Base-by-base conservation (phyloP, 192 early-diverging fungal genomes). In the Dispira simplex region DNA sequence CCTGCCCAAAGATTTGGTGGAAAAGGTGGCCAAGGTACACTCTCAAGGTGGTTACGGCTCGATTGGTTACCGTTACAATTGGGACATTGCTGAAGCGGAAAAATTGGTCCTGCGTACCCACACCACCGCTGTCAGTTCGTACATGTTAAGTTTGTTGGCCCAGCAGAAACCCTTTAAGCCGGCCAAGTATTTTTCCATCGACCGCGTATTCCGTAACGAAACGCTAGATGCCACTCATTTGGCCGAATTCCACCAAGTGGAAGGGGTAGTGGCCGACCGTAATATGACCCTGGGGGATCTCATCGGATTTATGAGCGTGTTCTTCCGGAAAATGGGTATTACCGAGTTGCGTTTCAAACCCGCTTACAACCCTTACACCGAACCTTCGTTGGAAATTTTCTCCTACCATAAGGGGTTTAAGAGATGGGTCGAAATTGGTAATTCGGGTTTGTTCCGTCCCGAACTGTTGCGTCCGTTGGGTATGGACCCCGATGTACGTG, bases 291-390 rank as follows among this genome's bases (percentile, higher is more conserved):
- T 99, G 39, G 97, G 93, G 44, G 91, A 95, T 73, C 74, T 99
- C 69, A 98, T 99, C 75, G 93, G 93, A 63, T 88, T 93, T 67
- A 81, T 99, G 81, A 83, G 97, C 77, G 73, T 85, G 63, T 99
- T 99, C 82, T 99, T 94, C 78, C 77, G 88, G 66, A 99, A 97
- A 82, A 91, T 99, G 82, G 97, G 94, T 71, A 79, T 89, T 64
- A 75, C 80, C 45, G 90, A 89, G 67, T 84, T 99, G 58, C 87
- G 92, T 63, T 99, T 98, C 87, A 99, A 99, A 84, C 97, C 97
- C 57, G 91, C 97, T 5, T 99, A 94, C 79, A 99, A 99, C 75
- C 97, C 97, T 55, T 99, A 99, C 83, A 99, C 97, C 47, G 97
- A 99, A 74, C 97, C 97, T 44, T 89, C 85, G 66, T 90, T 99